phyloP scores from a whole-genome alignment of 352 stramenopile genomes.

The Phytophthora sansomeana region DNA sequence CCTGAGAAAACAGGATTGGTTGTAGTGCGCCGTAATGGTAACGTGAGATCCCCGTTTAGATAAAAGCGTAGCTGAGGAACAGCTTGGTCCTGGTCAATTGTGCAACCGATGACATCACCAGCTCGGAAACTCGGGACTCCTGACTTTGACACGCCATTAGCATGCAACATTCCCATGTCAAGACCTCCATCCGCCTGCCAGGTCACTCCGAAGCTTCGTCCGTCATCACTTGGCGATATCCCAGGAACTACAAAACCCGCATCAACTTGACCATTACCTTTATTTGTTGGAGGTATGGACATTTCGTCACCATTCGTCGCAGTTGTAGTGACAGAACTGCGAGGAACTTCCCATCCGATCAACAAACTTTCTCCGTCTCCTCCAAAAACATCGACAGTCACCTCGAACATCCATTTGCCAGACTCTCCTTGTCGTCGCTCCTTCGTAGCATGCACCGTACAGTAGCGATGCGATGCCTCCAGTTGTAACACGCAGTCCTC shows the following conservation, averaged over 20 bases:
- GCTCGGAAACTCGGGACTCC: slow-evolving; percentile 70
- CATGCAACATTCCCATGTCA: slow-evolving; percentile 79
- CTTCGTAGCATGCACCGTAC: slow-evolving; percentile 76
- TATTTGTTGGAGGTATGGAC: slow-evolving; percentile 3
- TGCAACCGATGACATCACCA: slow-evolving; percentile 77
- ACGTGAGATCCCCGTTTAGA: slow-evolving; percentile 73
- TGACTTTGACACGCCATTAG: slow-evolving; percentile 71
- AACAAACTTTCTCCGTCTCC: slow-evolving; percentile 76
- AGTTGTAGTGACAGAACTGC: slow-evolving; percentile 1
- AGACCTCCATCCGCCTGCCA: slow-evolving; percentile 80
- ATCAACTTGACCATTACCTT: not conserved
- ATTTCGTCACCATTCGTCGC: not conserved
- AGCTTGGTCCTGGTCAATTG: slow-evolving; percentile 76
- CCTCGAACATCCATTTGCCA: slow-evolving; percentile 85
- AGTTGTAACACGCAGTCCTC: slow-evolving; percentile 81
- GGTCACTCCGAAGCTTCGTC: slow-evolving; percentile 69
- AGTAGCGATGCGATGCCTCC: slow-evolving; percentile 71
- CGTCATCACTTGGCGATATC: slow-evolving; percentile 61
- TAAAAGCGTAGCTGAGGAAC: slow-evolving; percentile 79
- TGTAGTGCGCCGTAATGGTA: slow-evolving; percentile 45
- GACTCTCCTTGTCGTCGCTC: slow-evolving; percentile 73
- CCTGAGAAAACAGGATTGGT: not conserved
- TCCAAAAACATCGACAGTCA: slow-evolving; percentile 59
- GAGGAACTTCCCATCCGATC: slow-evolving; percentile 81
- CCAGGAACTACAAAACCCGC: slow-evolving; percentile 54